Evolutionary conservation across 495 filamentous ascomycete genomes (phyloP), one percentile per base, ranked within the genome.

Genomic region (Apodospora peruviana): DNA sequence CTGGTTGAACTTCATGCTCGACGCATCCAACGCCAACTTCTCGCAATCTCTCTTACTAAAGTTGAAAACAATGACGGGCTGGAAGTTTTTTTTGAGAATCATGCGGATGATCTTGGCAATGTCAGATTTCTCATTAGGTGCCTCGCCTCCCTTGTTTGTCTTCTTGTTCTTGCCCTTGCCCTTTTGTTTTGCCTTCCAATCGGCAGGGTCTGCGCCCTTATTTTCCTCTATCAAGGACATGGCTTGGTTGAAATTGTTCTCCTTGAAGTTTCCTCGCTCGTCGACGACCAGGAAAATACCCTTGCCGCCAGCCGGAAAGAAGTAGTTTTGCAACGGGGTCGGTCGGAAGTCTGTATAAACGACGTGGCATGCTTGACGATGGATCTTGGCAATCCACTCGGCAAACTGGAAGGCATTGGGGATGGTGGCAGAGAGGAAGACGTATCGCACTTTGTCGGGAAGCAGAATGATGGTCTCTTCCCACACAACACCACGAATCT

Each of bases 381-480:
- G 93, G 51, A 90, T 96, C 67, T 97, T 96, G 47, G 86, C 87
- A 51, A 97, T 91, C 93, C 93, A 98, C 66, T 98, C 90, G 57
- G 93, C 93, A 59, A 98, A 98, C 62, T 98, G 93, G 85, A 97
- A 96, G 38, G 93, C 91, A 60, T 98, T 98, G 32, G 93, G 93
- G 51, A 98, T 98, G n/a, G 93, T 98, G 34, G 93, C 93, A 21
- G 93, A 98, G 25, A 98, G 72, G 73, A 98, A 98, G 25, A 96
- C 93, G 57, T 97, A 98, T 67, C 89, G 86, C 48, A 97, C 93
- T 75, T 98, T 96, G 73, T 98, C 91, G 4, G 93, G 93, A 9
- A 98, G 73, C 20, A 98, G 74, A 61, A 98, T 98, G 62, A 98
- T 94, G 7, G 94, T 97, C 68, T 98, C 93, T 65, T 98, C 93